phyloP scores from a whole-genome alignment of 768 basidiomycete genomes.

The Termitomyces sp. region DNA sequence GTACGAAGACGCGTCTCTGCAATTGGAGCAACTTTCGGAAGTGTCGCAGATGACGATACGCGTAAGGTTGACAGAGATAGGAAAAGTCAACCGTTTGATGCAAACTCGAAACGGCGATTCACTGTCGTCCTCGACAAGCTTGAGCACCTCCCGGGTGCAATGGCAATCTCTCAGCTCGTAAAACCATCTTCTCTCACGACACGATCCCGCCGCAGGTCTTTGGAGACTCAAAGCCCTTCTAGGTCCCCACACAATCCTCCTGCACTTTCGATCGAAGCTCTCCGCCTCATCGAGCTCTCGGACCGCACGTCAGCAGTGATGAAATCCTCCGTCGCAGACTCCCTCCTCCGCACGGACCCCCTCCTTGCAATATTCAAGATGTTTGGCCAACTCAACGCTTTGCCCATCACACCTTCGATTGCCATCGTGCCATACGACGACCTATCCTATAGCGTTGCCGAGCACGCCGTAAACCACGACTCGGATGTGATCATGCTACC shows the following conservation, averaged over 20 bases:
- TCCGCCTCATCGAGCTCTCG: conserved; percentile 81
- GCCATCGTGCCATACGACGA: conserved; percentile 76
- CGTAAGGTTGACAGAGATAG: conserved; percentile 7
- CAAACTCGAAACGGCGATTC: conserved; percentile 40
- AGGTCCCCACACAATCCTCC: conserved; percentile 8
- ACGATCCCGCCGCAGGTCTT: conserved; percentile 9
- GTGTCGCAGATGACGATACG: conserved; percentile 34
- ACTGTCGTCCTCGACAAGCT: conserved; percentile 86
- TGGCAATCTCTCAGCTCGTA: conserved; percentile 85
- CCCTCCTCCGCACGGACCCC: conserved; percentile 67
- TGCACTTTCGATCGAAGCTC: conserved; percentile 57
- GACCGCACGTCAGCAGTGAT: conserved; percentile 88
- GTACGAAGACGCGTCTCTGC: conserved; percentile 43
- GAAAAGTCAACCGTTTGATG: conserved; percentile 1
- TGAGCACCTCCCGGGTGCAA: conserved; percentile 84
- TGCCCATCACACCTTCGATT: conserved; percentile 60
- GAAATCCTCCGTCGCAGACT: conserved; percentile 69
- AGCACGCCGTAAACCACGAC: conserved; percentile 52
- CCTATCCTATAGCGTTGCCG: conserved; percentile 61
- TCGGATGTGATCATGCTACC: conserved; percentile 81
- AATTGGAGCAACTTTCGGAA: conserved; percentile 41
- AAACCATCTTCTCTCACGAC: conserved; percentile 28
- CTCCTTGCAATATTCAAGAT: conserved; percentile 69
- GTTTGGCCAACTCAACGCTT: conserved; percentile 67
- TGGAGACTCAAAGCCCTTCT: neutral